Evolutionary conservation across 495 filamentous ascomycete species (phyloP), one percentile per base, ranked within the genome.

Genomic region (Xylaria longipes): DNA sequence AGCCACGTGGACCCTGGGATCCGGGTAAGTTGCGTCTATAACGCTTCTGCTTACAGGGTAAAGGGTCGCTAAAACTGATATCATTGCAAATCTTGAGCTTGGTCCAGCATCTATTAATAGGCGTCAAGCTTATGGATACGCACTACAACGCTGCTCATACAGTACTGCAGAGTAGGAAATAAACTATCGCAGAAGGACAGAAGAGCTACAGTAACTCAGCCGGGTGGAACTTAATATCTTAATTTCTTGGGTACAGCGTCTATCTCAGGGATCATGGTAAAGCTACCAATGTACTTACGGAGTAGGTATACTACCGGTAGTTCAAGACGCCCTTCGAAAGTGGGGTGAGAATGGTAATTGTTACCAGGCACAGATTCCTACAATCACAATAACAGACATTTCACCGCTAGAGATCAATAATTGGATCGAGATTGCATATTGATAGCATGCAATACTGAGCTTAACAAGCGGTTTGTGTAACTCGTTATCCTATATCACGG

Each of bases 1-100:
- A 35, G 17, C 54, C 54, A 58, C 54, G 54, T 58, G 54, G 54
- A 29, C 54, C 46, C 54, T 54, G 8, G 54, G 31, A 35, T 58
- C 54, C 29, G 31, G 31, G 54, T 58, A 58, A 56, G 27, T 8
- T 6, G 27, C 29, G 29, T 27, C 15, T 58, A 14, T 58, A n/a
- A 58, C 5, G 27, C 14, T n/a, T 60, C 33, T n/a, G 37, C 57
- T 35, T 60, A 22, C 31, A n/a, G 2, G n/a, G 27, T 31, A n/a
- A 27, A 54, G 2, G 12, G 5, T 31, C 25, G 14, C 52, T 56
- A 17, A 50, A 50, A 22, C 9, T 3, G 9, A 17, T 56, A 31
- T 6, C 27, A 17, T 56, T 56, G 52, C 25, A 31, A 29, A 56
- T 31, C 27, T 56, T 31, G 52, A 50, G 46, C 46, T 14, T 14